phyloP scores from a whole-genome alignment of 441 rosid species.

The Gossypium davidsonii region DNA sequence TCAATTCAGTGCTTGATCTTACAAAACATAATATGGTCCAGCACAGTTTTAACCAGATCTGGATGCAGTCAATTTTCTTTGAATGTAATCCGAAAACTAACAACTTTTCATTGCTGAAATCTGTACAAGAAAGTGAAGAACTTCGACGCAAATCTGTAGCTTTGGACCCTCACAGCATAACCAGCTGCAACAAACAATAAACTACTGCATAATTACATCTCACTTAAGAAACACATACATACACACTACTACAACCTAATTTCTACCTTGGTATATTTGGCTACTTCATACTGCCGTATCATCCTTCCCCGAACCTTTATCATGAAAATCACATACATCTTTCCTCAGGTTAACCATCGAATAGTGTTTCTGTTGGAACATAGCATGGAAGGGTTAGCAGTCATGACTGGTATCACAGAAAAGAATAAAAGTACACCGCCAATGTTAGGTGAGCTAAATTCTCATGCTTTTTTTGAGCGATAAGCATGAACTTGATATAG shows the following conservation, averaged over 20 bases:
- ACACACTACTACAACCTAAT: not conserved
- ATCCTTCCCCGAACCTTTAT: not conserved
- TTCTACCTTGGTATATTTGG: slow-evolving; percentile 1
- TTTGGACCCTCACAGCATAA: not conserved
- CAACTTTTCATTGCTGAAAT: not conserved
- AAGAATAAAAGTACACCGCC: not conserved
- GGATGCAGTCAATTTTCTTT: not conserved
- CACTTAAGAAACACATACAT: not conserved
- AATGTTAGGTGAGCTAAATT: not conserved
- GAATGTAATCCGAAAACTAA: not conserved
- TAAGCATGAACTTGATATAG: not conserved
- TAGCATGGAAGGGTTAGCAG: not conserved
- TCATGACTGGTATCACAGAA: not conserved
- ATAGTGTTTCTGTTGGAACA: not conserved
- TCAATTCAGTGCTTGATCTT: not conserved
- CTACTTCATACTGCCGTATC: not conserved
- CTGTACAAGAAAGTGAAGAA: not conserved
- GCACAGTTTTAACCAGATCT: not conserved
- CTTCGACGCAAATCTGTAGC: not conserved
- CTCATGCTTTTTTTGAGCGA: not conserved
- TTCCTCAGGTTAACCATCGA: not conserved
- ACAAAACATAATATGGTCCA: not conserved
- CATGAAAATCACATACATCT: not conserved
- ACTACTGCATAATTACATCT: not conserved
- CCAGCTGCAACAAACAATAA: not conserved